Base-by-base conservation (phyloP, 768 basidiomycete species). In the Podaxis sp. region DNA sequence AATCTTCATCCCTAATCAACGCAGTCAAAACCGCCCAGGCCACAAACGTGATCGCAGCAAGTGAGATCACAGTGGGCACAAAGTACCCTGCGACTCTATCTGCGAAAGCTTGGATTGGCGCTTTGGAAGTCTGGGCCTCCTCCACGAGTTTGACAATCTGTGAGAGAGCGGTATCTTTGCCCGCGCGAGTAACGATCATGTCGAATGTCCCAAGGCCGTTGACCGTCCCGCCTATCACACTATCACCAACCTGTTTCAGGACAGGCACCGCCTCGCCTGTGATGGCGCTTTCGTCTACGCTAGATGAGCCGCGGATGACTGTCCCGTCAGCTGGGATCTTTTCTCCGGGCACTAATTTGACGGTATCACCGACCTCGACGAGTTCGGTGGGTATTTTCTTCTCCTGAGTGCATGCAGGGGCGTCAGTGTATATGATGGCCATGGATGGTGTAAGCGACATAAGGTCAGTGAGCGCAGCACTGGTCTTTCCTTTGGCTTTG, bases 131-230 rank as follows among this genome's bases (percentile, higher is more conserved):
- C 76, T 99, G 97, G 1, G 97, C 97, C 46, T 99, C 95, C 72
- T 99, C 96, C 65, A 99, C 97, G 58, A 99, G 88, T 68, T 88
- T 88, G 64, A 99, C 96, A 66, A 99, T 98, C 76, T 99, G 97
- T 3, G 95, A 86, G 10, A 99, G 83, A 0, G 97, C 95, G 0
- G 97, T 98, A 72, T 99, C 95, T 69, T 94, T 91, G 41, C 97
- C 97, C 3, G 97, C 95, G 12, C 95, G 90, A 1, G 92, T 95
- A 69, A 99, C 95, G 36, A 89, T 75, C 90, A 99, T 95, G 72
- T 99, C 94, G 74, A 99, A 93, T 1, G 95, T 94, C n/a, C 97
- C 97, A 8, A 96, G 81, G 3, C 95, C 94, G 69, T 99, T 99
- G 72, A 99, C 87, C 0, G 97, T 99, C 0, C 97, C 97, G 5